phyloP scores from a whole-genome alignment of 2,329 filamentous ascomycete genomes.

The Sclerotinia sclerotiorum region DNA sequence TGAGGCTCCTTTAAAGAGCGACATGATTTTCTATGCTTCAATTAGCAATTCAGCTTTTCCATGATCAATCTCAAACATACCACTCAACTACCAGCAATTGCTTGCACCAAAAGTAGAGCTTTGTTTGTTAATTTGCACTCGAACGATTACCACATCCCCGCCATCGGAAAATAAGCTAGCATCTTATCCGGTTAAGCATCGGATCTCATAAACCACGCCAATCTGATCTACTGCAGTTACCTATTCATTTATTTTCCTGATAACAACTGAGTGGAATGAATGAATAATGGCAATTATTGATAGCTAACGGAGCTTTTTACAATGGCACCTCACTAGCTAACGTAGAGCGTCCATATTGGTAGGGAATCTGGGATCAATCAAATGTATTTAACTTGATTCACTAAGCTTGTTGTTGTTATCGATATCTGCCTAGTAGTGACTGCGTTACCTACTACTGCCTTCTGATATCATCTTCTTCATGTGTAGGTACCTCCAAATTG shows the following conservation, averaged over 20 bases:
- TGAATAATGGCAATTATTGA: background rate
- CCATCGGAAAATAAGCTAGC: slow-evolving; percentile 13
- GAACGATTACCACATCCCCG: slow-evolving; percentile 5
- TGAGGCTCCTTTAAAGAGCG: slow-evolving; percentile 38
- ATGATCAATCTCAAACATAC: background rate
- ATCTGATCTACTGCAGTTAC: background rate
- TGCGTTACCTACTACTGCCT: background rate
- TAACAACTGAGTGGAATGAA: background rate
- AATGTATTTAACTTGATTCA: background rate
- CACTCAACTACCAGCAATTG: slow-evolving; percentile 18
- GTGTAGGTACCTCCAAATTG: background rate
- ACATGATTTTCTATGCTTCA: slow-evolving; percentile 33
- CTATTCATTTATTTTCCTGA: slow-evolving; percentile 2
- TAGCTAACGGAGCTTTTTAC: too few relatives aligned
- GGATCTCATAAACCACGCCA: background rate
- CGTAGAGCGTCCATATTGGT: background rate
- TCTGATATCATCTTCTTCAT: background rate
- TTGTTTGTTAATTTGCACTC: slow-evolving; percentile 19
- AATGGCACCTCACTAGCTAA: too few relatives aligned
- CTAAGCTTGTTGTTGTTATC: too few relatives aligned
- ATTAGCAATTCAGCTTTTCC: slow-evolving; percentile 15
- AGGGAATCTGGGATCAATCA: background rate
- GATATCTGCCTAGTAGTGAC: background rate
- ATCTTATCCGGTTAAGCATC: slow-evolving; percentile 8
- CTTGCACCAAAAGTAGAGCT: slow-evolving; percentile 2